phyloP scores from a whole-genome alignment of 176 grass and related monocot species.

The Juncus effusus region DNA sequence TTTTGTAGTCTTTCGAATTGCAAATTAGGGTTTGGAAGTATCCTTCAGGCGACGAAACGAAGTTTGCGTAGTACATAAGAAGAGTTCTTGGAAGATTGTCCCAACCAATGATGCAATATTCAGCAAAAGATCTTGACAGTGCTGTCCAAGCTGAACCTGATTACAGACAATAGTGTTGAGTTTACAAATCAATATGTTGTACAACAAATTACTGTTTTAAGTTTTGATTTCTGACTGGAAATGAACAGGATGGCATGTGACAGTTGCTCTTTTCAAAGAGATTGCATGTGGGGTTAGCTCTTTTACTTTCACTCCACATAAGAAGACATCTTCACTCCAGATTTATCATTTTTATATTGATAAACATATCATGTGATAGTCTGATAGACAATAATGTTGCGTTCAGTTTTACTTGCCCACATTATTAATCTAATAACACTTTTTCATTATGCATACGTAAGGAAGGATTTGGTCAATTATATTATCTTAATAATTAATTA shows the following conservation, averaged over 20 bases:
- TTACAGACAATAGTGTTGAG: background rate
- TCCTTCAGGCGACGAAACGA: conserved; percentile 91
- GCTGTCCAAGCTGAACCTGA: conserved; percentile 93
- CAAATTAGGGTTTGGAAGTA: conserved; percentile 98
- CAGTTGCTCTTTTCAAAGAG: no score
- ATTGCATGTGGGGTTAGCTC: no score
- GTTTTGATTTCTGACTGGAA: background rate
- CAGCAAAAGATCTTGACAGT: conserved; percentile 69
- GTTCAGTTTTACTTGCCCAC: no score
- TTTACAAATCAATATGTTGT: background rate
- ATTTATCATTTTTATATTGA: background rate
- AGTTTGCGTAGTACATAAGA: conserved; percentile 87
- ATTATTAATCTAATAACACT: no score
- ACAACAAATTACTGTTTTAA: no score
- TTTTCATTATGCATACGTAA: no score
- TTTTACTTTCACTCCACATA: no score
- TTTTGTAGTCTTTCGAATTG: conserved; percentile 59
- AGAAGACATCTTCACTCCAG: background rate
- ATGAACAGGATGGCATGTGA: background rate
- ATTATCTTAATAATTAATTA: no score
- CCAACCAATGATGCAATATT: conserved; percentile 76
- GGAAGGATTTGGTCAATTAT: no score
- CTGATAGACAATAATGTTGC: background rate
- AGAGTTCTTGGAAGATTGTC: conserved; percentile 88
- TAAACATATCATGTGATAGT: conserved; percentile 16